phyloP scores from a whole-genome alignment of 768 basidiomycete species.

The Infundibulicybe gibba region DNA sequence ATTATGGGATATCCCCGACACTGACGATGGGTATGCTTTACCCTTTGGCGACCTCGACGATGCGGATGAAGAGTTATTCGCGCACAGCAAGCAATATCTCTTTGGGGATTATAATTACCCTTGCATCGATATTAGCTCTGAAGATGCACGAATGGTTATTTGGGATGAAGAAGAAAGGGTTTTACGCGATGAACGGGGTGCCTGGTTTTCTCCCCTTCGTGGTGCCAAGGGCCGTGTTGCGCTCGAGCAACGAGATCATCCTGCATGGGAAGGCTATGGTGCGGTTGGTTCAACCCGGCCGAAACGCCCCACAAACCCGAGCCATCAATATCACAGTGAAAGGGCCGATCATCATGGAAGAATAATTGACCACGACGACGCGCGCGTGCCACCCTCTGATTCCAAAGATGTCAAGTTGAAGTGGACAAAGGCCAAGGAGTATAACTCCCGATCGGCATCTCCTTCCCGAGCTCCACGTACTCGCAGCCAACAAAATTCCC shows the following conservation, averaged over 20 bases:
- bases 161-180: slow-evolving; percentile 89
- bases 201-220: slow-evolving; percentile 63
- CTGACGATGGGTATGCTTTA: slow-evolving; percentile 49
- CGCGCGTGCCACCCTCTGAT: slow-evolving; percentile 9
- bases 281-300: slow-evolving; percentile 36
- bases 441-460: slow-evolving; percentile 10
- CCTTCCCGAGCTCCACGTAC: slow-evolving; percentile 19
- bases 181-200: slow-evolving; percentile 68
- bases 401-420: not conserved
- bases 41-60: slow-evolving; percentile 69
- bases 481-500: slow-evolving; percentile 5
- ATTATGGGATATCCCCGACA: slow-evolving; percentile 29
- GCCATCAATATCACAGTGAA: slow-evolving; percentile 5
- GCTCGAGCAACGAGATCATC: slow-evolving; percentile 31
- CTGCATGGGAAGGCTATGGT: slow-evolving; percentile 56
- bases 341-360: slow-evolving; percentile 8
- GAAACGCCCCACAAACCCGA: slow-evolving; percentile 12
- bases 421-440: slow-evolving; percentile 11
- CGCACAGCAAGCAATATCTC: slow-evolving; percentile 70
- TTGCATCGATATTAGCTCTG: slow-evolving; percentile 82
- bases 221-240: slow-evolving; percentile 39
- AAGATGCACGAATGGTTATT: slow-evolving; percentile 57
- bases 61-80: slow-evolving; percentile 74
- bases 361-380: slow-evolving; percentile 5
- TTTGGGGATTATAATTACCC: slow-evolving; percentile 94